phyloP scores from a whole-genome alignment of 805 yeast species.

The Candida fluviatilis region DNA sequence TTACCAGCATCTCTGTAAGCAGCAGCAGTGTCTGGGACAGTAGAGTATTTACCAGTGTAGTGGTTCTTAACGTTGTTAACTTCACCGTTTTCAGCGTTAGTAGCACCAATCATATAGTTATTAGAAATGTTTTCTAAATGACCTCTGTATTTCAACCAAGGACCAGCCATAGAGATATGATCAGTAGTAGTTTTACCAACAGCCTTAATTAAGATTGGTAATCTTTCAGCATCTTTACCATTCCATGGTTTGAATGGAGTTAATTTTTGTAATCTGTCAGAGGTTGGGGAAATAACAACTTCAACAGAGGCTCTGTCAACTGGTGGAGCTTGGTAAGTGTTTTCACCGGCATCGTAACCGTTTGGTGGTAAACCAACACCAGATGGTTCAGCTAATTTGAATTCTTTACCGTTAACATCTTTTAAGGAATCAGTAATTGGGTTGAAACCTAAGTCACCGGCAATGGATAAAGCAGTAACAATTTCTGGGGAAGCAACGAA shows the following conservation, averaged over 20 bases:
- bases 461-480: constrained; percentile 90
- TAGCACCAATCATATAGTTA: constrained; percentile 99
- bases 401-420: constrained; percentile 86
- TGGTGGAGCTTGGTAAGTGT: constrained; percentile 98
- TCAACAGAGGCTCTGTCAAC: constrained; percentile 68
- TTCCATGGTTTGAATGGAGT: constrained; percentile 95
- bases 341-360: constrained; percentile 91
- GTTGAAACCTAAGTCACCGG: constrained; percentile 96
- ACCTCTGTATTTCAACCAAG: constrained; percentile 99
- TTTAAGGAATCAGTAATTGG: constrained; percentile 87
- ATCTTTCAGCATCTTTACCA: constrained; percentile 83
- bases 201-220: constrained; percentile 95
- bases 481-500: constrained; percentile 96
- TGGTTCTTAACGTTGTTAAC: constrained; percentile 88
- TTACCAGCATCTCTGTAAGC: constrained; percentile 91
- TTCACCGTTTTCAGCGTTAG: constrained; percentile 92
- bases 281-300: constrained; percentile 79
- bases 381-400: constrained; percentile 79
- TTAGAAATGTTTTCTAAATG: constrained; percentile 97
- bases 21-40: constrained; percentile 96
- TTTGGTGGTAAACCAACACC: constrained; percentile 87
- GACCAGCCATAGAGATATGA: constrained; percentile 99
- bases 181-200: constrained; percentile 98
- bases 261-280: constrained; percentile 94
- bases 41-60: constrained; percentile 85